A percentile compares a stretch with the other conserved stretches of the same genome.
Conservation (phyloP, 2,329 filamentous ascomycete species). For the Tolypocladium amazonense region DNA sequence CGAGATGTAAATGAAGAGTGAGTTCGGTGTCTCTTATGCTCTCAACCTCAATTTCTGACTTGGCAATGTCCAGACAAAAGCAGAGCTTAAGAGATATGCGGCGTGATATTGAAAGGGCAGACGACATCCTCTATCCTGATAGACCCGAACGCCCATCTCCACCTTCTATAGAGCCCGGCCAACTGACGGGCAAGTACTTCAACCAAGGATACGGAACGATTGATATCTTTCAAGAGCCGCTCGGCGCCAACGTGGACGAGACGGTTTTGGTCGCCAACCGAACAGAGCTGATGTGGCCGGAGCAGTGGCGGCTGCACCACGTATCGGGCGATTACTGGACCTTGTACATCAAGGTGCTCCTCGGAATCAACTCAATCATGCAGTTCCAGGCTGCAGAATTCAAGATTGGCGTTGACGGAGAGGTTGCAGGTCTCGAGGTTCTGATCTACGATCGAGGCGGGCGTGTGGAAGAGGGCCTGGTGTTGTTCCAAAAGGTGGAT, state of each 20-base stretch:
- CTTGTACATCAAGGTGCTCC: not conserved
- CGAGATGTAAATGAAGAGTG: constrained; percentile 8
- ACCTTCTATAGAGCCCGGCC: constrained; percentile 21
- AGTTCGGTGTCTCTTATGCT: not conserved
- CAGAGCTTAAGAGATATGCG: not conserved
- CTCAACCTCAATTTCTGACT: not conserved
- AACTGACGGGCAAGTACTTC: constrained; percentile 28
- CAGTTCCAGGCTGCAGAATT: constrained; percentile 6
- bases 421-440: not conserved
- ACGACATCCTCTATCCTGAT: constrained; percentile 25
- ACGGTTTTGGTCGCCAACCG: constrained; percentile 14
- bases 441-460: not conserved
- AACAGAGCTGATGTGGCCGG: constrained; percentile 10
- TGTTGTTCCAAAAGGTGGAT: constrained; percentile 4
- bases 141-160: constrained; percentile 23
- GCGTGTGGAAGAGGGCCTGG: constrained; percentile 1
- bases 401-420: constrained; percentile 1
- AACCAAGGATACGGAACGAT: constrained; percentile 28
- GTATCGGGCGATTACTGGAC: constrained; percentile 18
- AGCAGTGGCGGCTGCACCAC: constrained; percentile 12
- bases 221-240: constrained; percentile 7
- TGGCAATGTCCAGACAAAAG: not conserved
- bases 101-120: constrained; percentile 16
- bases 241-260: constrained; percentile 3
- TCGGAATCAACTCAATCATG: not conserved